Conservation (phyloP, 2,329 filamentous ascomycete genomes). For the Seiridium cupressi region DNA sequence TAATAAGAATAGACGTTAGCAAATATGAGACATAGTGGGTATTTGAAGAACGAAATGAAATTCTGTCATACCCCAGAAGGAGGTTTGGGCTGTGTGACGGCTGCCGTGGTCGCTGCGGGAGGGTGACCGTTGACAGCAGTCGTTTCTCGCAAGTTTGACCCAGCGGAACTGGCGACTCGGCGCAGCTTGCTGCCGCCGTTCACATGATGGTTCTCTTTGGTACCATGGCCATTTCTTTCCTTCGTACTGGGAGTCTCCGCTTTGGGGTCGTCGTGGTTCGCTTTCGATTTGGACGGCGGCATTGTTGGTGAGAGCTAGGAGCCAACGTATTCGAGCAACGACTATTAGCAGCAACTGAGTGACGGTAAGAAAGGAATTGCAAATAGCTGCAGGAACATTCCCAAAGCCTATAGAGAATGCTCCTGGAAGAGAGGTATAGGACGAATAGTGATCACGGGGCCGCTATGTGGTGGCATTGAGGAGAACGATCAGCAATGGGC, state of each 20-base stretch:
- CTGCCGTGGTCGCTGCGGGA: slow-evolving; percentile 12
- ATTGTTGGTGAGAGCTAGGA: slow-evolving; percentile 4
- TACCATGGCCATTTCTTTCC: slow-evolving; percentile 26
- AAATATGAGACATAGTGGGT: slow-evolving; percentile 8
- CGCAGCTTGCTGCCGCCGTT: slow-evolving; percentile 50
- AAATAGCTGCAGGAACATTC: neutral
- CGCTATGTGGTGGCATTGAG: neutral
- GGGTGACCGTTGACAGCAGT: slow-evolving; percentile 30
- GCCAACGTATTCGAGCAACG: neutral
- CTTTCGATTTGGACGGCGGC: slow-evolving; percentile 25
- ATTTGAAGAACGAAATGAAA: neutral
- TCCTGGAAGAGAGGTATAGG: neutral
- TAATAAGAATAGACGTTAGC: slow-evolving; percentile 25
- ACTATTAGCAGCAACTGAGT: neutral
- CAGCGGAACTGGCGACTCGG: slow-evolving; percentile 51
- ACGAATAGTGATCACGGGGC: neutral
- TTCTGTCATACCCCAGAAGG: slow-evolving; percentile 23
- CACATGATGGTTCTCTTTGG: slow-evolving; percentile 31
- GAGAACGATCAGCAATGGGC: neutral
- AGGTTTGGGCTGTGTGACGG: slow-evolving; percentile 19
- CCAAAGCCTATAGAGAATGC: neutral
- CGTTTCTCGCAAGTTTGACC: slow-evolving; percentile 44
- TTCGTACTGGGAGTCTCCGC: slow-evolving; percentile 32
- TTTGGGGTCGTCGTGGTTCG: slow-evolving; percentile 31
- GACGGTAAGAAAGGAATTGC: neutral